Percentiles rank a stretch among this genome's conserved stretches.
Conservation (phyloP, 495 filamentous ascomycete species). For the Aspergillus conjunctus region DNA sequence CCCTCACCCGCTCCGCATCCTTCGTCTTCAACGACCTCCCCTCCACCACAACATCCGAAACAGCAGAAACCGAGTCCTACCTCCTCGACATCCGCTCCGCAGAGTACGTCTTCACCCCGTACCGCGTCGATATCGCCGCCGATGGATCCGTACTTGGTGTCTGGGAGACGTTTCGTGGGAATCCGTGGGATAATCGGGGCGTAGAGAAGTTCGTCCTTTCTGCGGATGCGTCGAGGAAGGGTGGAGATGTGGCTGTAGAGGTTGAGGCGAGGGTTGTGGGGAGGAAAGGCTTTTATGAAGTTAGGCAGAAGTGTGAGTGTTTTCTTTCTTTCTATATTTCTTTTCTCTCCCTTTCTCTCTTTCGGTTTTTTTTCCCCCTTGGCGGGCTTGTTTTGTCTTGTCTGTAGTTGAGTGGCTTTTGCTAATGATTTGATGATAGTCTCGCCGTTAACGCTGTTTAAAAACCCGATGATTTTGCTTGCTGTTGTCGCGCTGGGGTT, state of each 20-base stretch:
- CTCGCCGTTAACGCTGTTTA: slow-evolving; percentile 70
- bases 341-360: background rate
- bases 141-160: slow-evolving; percentile 53
- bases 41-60: slow-evolving; percentile 13
- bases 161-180: slow-evolving; percentile 86
- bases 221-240: slow-evolving; percentile 16
- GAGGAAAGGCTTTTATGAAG: slow-evolving; percentile 70
- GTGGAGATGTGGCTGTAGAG: slow-evolving; percentile 29
- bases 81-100: slow-evolving; percentile 74
- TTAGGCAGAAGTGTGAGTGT: slow-evolving; percentile 70
- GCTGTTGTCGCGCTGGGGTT: slow-evolving; percentile 76
- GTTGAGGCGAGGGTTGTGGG: slow-evolving; percentile 65
- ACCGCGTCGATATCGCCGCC: slow-evolving; percentile 72
- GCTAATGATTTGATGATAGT: slow-evolving; percentile 29
- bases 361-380: background rate
- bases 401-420: background rate
- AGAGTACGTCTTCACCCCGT: slow-evolving; percentile 71
- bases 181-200: slow-evolving; percentile 83
- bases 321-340: background rate
- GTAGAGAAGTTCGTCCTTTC: slow-evolving; percentile 50
- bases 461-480: slow-evolving; percentile 94
- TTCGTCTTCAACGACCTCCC: slow-evolving; percentile 68
- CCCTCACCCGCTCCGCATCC: slow-evolving; percentile 63
- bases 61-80: slow-evolving; percentile 60
- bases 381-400: no score